These are phyloP conservation scores for Claviceps cyperi DNA, from an alignment of 2,329 filamentous ascomycete species.

Conservation along the genomic window DNA sequence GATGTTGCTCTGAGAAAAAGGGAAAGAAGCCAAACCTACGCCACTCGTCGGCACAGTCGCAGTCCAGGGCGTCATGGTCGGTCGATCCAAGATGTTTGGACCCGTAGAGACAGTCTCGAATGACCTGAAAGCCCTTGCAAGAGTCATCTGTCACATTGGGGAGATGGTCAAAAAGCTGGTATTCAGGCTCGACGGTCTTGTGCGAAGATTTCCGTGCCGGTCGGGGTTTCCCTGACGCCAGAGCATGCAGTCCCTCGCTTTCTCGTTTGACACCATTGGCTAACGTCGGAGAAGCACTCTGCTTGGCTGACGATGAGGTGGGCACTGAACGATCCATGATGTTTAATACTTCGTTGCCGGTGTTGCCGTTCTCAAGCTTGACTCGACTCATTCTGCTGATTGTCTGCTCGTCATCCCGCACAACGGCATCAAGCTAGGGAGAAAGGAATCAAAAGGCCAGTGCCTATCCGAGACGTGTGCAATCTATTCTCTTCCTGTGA, in stretches of 20 bases:
- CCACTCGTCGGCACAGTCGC: conserved; percentile 90
- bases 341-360: conserved; percentile 19
- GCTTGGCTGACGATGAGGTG: conserved; percentile 21
- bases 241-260: conserved; percentile 28
- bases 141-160: conserved; percentile 69
- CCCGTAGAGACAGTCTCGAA: conserved; percentile 77
- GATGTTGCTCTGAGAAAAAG: not conserved
- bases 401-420: conserved; percentile 29
- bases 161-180: conserved; percentile 56
- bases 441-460: not conserved
- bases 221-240: conserved; percentile 45
- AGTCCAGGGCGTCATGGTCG: conserved; percentile 81
- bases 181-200: conserved; percentile 45
- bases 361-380: conserved; percentile 27
- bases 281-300: conserved; percentile 26
- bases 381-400: conserved; percentile 28
- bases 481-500: too few species aligned
- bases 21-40: conserved; percentile 44
- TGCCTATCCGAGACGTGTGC: not conserved
- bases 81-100: conserved; percentile 84
- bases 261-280: conserved; percentile 28
- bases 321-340: conserved; percentile 28
- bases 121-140: conserved; percentile 60
- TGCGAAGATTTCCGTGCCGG: conserved; percentile 59
- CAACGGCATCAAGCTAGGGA: conserved; percentile 10